Evolutionary conservation across 2,329 filamentous ascomycete species (phyloP), one percentile per base, ranked within the genome.

Genomic region (Diplocarpon rosae): DNA sequence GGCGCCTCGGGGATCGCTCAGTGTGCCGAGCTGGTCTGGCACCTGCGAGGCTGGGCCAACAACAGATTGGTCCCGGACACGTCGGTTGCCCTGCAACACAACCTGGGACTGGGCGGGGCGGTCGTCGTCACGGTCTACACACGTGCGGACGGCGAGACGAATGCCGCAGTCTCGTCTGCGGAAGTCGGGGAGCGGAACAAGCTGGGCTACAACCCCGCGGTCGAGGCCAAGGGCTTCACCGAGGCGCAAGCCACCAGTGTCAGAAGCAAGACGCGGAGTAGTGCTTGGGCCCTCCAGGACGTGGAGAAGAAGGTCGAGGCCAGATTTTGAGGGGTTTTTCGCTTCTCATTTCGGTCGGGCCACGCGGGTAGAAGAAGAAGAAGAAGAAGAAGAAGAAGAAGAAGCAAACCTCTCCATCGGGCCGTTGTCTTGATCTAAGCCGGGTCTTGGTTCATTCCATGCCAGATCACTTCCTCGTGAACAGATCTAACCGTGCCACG

Each of bases 1-100:
- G 90, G 90, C 29, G 90, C 90, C 0, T 94, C 87, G 0, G 90
- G 92, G n/a, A 74, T 96, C 42, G 92, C 90, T 11, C 90, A 96
- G 68, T 95, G 89, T 62, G 86, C 90, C 5, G 90, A 96, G 68
- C 71, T 96, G 11, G 85, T 93, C 24, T 96, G 90, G 90, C 90
- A 96, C 61, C 71, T 96, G 56, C 78, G 90, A 52, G 90, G 90
- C 11, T 95, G 90, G 90, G 90, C 90, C 15, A 95, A 92, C 66
- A 95, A 95, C 70, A 75, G 90, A 33, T 68, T 78, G 13, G 73
- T 84, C 1, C 68, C 76, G 15, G 72, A 73, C 46, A 92, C 88
- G 0, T 76, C 68, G 50, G 78, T 78, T 47, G 85, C 83, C 46
- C 69, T 96, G 52, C 89, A 95, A 69, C 92, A 96, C 63, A 96